Conservation (phyloP, 108 stramenopile species). For the Nitzschia palea region DNA sequence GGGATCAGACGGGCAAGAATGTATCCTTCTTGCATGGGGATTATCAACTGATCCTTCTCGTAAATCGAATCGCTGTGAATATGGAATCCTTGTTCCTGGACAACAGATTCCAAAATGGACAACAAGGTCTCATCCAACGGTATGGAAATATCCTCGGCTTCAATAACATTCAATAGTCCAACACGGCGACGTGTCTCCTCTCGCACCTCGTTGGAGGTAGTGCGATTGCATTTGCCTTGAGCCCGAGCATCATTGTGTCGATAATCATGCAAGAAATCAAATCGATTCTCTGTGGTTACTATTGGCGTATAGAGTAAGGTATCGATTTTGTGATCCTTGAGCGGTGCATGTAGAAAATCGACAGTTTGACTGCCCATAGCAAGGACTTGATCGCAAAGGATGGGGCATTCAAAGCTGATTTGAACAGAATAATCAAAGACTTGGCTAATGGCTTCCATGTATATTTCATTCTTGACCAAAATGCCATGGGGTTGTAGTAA, state of each 20-base stretch:
- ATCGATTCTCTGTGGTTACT: neutral
- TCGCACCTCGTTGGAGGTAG: too few species aligned
- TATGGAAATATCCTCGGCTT: slow-evolving; percentile 57
- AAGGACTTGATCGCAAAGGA: slow-evolving; percentile 67
- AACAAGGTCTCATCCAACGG: slow-evolving; percentile 17
- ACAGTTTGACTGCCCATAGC: slow-evolving; percentile 41
- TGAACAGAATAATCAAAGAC: slow-evolving; percentile 43
- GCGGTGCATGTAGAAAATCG: slow-evolving; percentile 32
- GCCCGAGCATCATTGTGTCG: slow-evolving; percentile 18
- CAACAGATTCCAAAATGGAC: slow-evolving; percentile 20
- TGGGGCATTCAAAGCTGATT: slow-evolving; percentile 33
- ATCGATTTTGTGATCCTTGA: slow-evolving; percentile 30
- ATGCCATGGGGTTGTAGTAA: slow-evolving; percentile 82
- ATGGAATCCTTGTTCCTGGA: slow-evolving; percentile 42
- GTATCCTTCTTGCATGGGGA: slow-evolving; percentile 62
- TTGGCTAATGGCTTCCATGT: slow-evolving; percentile 25
- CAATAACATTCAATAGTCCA: slow-evolving; percentile 48
- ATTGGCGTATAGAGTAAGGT: slow-evolving; percentile 10
- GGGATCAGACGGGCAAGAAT: slow-evolving; percentile 56
- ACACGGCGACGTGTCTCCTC: too few species aligned
- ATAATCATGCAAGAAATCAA: slow-evolving; percentile 34
- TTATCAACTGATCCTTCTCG: slow-evolving; percentile 22
- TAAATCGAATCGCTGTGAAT: slow-evolving; percentile 17
- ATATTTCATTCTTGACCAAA: slow-evolving; percentile 79
- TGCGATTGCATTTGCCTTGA: slow-evolving; percentile 17